phyloP scores from a whole-genome alignment of 2,329 filamentous ascomycete species.

The Botryotinia convoluta region DNA sequence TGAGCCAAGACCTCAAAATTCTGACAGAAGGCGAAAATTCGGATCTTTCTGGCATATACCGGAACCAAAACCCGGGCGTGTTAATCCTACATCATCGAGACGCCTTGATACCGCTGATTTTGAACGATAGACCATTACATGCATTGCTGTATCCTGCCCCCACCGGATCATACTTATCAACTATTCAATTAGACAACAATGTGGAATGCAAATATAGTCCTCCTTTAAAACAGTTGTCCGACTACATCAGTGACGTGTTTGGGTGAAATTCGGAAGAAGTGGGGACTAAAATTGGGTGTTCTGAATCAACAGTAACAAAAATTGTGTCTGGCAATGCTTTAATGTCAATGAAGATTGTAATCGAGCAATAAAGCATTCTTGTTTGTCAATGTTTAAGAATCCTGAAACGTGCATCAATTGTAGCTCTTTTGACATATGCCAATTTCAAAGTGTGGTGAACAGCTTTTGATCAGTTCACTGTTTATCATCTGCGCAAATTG shows the following conservation, averaged over 20 bases:
- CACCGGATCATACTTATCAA: background rate
- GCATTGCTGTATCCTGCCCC: constrained; percentile 9
- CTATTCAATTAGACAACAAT: background rate
- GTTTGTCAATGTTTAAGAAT: background rate
- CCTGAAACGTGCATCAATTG: background rate
- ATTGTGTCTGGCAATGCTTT: background rate
- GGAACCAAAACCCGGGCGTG: background rate
- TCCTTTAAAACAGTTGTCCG: background rate
- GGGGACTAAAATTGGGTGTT: background rate
- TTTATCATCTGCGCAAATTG: background rate
- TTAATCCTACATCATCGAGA: constrained; percentile 2
- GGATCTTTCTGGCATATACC: background rate
- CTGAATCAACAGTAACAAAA: background rate
- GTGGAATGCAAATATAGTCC: background rate
- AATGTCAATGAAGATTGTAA: background rate
- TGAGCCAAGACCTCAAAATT: background rate
- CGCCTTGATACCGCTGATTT: background rate
- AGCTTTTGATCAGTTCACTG: rapidly evolving
- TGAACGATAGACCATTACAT: background rate
- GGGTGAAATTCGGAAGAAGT: background rate
- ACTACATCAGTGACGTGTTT: background rate
- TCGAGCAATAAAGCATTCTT: background rate
- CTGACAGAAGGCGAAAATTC: background rate
- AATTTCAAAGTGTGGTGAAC: background rate
- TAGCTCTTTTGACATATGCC: rapidly evolving